Percentiles rank a stretch among this genome's conserved stretches.
Conservation (phyloP, 768 basidiomycete genomes). For the Xerocomellus chrysenteron region DNA sequence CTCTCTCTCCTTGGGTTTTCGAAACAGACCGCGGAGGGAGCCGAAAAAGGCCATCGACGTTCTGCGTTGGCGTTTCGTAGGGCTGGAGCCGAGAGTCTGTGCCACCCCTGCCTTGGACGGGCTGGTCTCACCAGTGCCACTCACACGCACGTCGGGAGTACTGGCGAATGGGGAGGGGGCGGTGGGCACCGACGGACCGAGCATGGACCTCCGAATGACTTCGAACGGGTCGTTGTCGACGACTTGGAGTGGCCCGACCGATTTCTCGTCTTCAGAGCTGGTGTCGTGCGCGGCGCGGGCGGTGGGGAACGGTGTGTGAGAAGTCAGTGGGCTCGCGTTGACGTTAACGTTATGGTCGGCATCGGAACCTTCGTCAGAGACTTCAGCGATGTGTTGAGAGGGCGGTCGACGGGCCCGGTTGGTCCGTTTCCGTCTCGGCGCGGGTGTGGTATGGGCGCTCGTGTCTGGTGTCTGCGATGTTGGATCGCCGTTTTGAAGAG, state of each 20-base stretch:
- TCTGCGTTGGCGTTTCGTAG: constrained; percentile 17
- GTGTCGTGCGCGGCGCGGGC: constrained; percentile 2
- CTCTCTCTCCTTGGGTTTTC: constrained; percentile 18
- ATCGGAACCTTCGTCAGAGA: constrained; percentile 20
- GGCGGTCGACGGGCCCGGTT: constrained; percentile 17
- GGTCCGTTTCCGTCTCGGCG: constrained; percentile 1
- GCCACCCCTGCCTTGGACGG: background rate
- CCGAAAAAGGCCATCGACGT: constrained; percentile 26
- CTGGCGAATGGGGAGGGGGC: background rate
- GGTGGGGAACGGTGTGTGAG: background rate
- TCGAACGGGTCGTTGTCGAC: constrained; percentile 28
- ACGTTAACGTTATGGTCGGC: background rate
- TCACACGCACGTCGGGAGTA: constrained; percentile 1
- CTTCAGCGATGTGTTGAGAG: constrained; percentile 28
- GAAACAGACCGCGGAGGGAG: constrained; percentile 28
- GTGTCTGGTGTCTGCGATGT: background rate
- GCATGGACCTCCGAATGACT: constrained; percentile 10
- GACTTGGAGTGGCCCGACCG: constrained; percentile 19
- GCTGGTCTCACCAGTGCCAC: background rate
- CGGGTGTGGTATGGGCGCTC: background rate
- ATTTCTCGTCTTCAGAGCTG: constrained; percentile 18
- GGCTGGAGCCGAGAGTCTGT: background rate
- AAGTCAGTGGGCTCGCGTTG: background rate
- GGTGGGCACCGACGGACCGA: background rate
- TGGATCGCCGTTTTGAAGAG: background rate